Conservation (phyloP, 768 basidiomycete genomes). For the Suillus hirtellus region DNA sequence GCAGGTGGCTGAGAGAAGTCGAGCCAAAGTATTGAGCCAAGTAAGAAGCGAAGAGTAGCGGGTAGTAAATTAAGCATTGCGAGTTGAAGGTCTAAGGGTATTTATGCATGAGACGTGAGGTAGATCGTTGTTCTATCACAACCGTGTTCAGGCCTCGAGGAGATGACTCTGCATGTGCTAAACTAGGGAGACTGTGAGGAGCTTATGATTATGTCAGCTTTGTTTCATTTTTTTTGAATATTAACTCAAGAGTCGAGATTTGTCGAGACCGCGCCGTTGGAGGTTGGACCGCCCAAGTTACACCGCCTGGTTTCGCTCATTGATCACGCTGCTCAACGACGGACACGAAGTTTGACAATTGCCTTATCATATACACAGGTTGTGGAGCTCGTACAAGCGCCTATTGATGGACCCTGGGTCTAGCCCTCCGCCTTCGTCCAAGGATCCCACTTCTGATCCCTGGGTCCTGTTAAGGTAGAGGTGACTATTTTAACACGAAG, state of each 20-base stretch:
- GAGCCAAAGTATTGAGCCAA: conserved; percentile 44
- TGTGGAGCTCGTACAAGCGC: conserved; percentile 3
- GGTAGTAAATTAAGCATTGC: conserved; percentile 37
- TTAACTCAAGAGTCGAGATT: not conserved
- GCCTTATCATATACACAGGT: not conserved
- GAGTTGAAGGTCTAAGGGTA: not conserved
- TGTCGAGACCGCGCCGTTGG: not conserved
- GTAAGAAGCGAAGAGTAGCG: conserved; percentile 40
- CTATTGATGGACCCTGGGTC: conserved; percentile 1
- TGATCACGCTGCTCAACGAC: not conserved
- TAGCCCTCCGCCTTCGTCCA: not conserved
- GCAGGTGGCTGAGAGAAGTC: conserved; percentile 18
- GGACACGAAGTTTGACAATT: not conserved
- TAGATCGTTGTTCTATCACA: not conserved
- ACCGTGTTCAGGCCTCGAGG: not conserved
- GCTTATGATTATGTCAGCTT: not conserved
- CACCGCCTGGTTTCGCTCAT: not conserved
- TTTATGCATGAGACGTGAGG: conserved; percentile 2
- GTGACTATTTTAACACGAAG: not conserved
- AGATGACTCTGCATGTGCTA: not conserved
- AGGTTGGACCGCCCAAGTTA: not conserved
- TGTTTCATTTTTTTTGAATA: not conserved
- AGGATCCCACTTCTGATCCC: not conserved
- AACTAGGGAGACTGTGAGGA: not conserved
- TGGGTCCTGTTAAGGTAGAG: no score